phyloP scores from a whole-genome alignment of 2,329 filamentous ascomycete genomes.

The Fusarium sp. region DNA sequence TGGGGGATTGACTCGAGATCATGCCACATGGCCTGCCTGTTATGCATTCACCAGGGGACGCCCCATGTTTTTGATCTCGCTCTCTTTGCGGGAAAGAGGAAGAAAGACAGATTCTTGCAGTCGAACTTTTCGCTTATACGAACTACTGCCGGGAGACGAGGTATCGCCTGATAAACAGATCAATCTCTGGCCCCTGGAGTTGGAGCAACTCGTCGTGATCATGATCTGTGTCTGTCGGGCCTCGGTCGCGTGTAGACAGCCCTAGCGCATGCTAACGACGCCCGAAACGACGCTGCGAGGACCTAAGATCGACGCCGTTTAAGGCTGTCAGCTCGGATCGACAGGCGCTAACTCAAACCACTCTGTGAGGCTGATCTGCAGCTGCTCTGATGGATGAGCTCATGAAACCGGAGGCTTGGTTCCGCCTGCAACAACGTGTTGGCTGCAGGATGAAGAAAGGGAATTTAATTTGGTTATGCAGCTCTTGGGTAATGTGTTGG shows the following conservation, averaged over 20 bases:
- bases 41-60: not conserved
- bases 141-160: not conserved
- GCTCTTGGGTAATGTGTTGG: conserved; percentile 1
- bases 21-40: conserved; percentile 1
- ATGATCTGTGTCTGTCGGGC: not conserved
- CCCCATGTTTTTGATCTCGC: not conserved
- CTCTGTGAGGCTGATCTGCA: not conserved
- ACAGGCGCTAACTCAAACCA: not conserved
- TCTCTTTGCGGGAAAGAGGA: not conserved
- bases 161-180: not conserved
- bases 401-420: not conserved
- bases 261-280: not conserved
- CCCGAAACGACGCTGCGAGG: not conserved
- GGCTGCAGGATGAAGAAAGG: not conserved
- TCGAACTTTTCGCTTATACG: not conserved
- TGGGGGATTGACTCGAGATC: not conserved
- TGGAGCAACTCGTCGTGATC: not conserved
- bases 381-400: not conserved
- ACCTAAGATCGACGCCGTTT: not conserved
- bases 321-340: not conserved
- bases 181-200: not conserved
- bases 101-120: not conserved
- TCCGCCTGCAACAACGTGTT: not conserved
- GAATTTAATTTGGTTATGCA: not conserved
- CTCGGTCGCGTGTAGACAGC: not conserved